Evolutionary conservation across 805 yeast species (phyloP).

Genomic region (Spathaspora hagerdaliae): DNA sequence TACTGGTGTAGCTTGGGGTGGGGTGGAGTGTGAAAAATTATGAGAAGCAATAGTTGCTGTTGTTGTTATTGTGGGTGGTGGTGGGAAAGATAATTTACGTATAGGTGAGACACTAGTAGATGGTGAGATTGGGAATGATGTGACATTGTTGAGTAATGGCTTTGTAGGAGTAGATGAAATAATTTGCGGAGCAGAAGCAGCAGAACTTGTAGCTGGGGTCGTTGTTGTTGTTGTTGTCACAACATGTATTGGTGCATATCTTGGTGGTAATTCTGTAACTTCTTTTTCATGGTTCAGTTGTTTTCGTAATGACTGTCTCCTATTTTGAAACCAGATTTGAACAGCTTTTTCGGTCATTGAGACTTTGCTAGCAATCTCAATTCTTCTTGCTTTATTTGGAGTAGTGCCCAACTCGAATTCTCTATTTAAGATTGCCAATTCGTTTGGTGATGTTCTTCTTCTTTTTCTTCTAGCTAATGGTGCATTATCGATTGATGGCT

Average conservation of each 20-base stretch:
- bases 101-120: slow-evolving; percentile 6
- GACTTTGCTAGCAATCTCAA: slow-evolving; percentile 73
- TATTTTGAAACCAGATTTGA: slow-evolving; percentile 98
- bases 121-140: background rate
- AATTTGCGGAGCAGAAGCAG: slow-evolving; percentile 6
- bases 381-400: slow-evolving; percentile 74
- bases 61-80: slow-evolving; percentile 16
- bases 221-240: background rate
- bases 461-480: slow-evolving; percentile 91
- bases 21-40: background rate
- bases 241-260: slow-evolving; percentile 13
- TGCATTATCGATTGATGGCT: slow-evolving; percentile 84
- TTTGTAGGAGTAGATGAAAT: slow-evolving; percentile 25
- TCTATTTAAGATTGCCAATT: slow-evolving; percentile 71
- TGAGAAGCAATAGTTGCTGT: slow-evolving; percentile 10
- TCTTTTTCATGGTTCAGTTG: slow-evolving; percentile 34
- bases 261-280: slow-evolving; percentile 42
- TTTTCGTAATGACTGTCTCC: slow-evolving; percentile 76
- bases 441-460: slow-evolving; percentile 90
- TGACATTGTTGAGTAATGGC: slow-evolving; percentile 4
- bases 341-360: slow-evolving; percentile 97
- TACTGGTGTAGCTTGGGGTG: background rate
- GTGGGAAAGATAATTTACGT: slow-evolving; percentile 2
- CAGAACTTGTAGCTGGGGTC: slow-evolving; percentile 1
- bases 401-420: slow-evolving; percentile 77